These are phyloP conservation scores for Pachysandra terminalis DNA, from an alignment of 164 flowering plant genomes.

Conservation along the genomic window DNA sequence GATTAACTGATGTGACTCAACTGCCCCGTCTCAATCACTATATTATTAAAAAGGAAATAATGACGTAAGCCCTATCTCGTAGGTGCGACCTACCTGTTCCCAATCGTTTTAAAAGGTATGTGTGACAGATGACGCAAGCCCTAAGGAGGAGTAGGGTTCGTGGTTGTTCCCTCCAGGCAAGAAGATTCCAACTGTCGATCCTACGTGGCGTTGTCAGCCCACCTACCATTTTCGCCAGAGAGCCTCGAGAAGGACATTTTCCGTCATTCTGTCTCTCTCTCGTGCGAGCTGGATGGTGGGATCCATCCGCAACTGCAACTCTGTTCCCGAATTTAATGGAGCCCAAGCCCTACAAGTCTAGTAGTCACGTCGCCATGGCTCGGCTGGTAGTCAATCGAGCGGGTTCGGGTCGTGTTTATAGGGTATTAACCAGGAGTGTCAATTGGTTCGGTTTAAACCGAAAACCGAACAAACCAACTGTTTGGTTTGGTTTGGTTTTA, in stretches of 20 bases:
- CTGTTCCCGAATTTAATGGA: slow-evolving; percentile 20
- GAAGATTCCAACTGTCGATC: slow-evolving; percentile 36
- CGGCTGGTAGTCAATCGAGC: background rate
- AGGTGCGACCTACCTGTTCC: background rate
- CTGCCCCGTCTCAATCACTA: slow-evolving; percentile 2
- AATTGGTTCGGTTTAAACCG: too few relatives aligned
- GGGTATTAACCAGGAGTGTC: too few relatives aligned
- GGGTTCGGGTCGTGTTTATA: too few relatives aligned
- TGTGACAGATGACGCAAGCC: slow-evolving; percentile 20
- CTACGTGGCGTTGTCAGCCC: slow-evolving; percentile 41
- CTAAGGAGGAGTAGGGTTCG: slow-evolving; percentile 2
- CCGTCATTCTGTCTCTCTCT: background rate
- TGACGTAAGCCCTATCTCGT: slow-evolving; percentile 23
- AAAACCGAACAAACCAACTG: too few relatives aligned
- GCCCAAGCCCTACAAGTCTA: background rate
- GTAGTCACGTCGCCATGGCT: background rate
- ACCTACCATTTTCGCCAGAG: slow-evolving; percentile 44
- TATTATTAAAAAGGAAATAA: background rate
- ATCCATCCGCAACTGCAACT: slow-evolving; percentile 12
- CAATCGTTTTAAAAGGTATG: background rate
- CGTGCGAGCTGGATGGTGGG: slow-evolving; percentile 18
- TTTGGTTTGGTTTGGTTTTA: too few relatives aligned
- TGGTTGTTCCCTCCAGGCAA: slow-evolving; percentile 11
- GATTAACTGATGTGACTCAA: slow-evolving; percentile 25
- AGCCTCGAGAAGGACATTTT: slow-evolving; percentile 45